Conservation (phyloP, 768 basidiomycete species). For the Pisolithus sp. region DNA sequence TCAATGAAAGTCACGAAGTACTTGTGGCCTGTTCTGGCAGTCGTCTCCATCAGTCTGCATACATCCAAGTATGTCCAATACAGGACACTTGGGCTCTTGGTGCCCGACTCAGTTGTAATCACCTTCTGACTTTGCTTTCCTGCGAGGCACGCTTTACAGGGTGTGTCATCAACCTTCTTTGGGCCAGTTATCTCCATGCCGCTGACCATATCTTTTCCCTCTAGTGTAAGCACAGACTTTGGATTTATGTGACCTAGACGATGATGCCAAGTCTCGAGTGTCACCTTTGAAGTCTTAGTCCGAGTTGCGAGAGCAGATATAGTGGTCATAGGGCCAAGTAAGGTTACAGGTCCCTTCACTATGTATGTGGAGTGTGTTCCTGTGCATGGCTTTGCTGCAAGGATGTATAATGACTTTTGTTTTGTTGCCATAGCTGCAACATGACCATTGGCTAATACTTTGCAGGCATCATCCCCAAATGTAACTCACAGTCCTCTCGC, state of each 20-base stretch:
- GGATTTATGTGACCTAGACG: not conserved
- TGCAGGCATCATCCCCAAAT: not conserved
- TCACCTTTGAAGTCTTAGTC: not conserved
- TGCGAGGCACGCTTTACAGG: constrained; percentile 16
- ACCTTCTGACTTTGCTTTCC: constrained; percentile 16
- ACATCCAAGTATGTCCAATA: constrained; percentile 13
- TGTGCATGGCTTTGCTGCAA: not conserved
- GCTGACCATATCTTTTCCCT: constrained; percentile 2
- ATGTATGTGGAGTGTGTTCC: not conserved
- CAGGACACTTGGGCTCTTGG: not conserved
- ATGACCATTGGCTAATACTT: not conserved
- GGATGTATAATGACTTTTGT: constrained; percentile 1
- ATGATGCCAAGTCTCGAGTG: constrained; percentile 1
- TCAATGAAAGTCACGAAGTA: constrained; percentile 20
- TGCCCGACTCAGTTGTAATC: constrained; percentile 6
- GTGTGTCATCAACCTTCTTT: not conserved
- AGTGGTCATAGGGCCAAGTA: not conserved
- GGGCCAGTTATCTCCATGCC: not conserved
- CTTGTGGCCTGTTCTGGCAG: not conserved
- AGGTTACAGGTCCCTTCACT: not conserved
- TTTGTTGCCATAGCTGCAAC: not conserved
- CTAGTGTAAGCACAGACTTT: constrained; percentile 1
- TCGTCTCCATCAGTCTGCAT: constrained; percentile 12
- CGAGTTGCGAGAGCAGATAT: not conserved
- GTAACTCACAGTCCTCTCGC: not conserved